These are phyloP conservation scores for Aspergillus caelatus DNA, from an alignment of 2,329 filamentous ascomycete genomes.

Conservation along the genomic window DNA sequence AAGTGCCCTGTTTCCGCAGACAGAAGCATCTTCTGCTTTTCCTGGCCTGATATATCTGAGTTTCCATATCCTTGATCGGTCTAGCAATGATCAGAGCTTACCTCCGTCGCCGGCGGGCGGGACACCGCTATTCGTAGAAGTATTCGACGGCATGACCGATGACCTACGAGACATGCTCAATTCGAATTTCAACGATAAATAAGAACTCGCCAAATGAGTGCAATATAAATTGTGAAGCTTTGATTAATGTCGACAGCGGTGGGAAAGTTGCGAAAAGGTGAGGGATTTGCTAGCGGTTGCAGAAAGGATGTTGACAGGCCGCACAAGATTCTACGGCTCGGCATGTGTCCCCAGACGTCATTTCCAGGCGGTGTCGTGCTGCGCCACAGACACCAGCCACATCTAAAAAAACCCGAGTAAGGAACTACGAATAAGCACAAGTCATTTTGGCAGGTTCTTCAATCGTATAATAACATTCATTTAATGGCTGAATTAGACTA, in stretches of 20 bases:
- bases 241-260: neutral
- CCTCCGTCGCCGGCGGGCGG: conserved; percentile 36
- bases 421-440: neutral
- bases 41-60: conserved; percentile 41
- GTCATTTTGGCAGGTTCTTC: neutral
- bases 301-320: conserved; percentile 37
- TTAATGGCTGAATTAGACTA: conserved; percentile 35
- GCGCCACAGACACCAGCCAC: conserved; percentile 35
- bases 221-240: neutral
- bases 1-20: conserved; percentile 53
- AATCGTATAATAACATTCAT: conserved; percentile 19
- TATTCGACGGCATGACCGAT: conserved; percentile 37
- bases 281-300: conserved; percentile 22
- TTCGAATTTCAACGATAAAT: conserved; percentile 10
- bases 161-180: conserved; percentile 45
- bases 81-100: conserved; percentile 25
- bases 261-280: conserved; percentile 14
- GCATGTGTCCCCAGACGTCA: conserved; percentile 36
- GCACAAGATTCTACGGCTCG: conserved; percentile 33
- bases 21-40: conserved; percentile 54
- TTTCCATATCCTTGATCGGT: conserved; percentile 6
- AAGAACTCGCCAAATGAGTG: neutral
- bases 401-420: neutral
- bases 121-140: conserved; percentile 31
- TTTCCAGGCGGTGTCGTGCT: conserved; percentile 33